These are phyloP conservation scores for Tricholoma furcatifolium DNA, from an alignment of 768 basidiomycete genomes.

Conservation along the genomic window DNA sequence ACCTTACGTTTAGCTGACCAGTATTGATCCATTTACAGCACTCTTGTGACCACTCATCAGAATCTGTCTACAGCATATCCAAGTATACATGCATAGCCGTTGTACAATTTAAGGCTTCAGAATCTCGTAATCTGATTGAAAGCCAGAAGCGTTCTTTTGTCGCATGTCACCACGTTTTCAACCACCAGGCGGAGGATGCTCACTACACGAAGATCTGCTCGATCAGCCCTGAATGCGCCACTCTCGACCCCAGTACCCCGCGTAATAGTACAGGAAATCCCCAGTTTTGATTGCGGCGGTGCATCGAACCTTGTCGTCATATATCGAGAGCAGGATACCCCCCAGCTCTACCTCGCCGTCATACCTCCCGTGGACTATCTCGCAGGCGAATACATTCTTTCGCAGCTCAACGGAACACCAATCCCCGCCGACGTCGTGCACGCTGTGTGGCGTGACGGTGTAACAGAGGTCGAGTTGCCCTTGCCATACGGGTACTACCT, in stretches of 20 bases:
- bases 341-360: conserved; percentile 3
- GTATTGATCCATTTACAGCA: neutral
- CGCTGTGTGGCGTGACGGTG: conserved; percentile 8
- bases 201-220: neutral
- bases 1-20: too few species aligned
- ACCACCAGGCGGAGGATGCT: neutral
- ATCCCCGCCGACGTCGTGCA: conserved; percentile 4
- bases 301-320: conserved; percentile 8
- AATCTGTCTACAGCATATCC: too few species aligned
- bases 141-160: neutral
- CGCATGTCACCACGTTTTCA: too few species aligned
- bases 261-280: conserved; percentile 5
- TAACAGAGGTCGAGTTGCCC: conserved; percentile 5
- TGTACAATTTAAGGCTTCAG: neutral
- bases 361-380: conserved; percentile 3
- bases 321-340: conserved; percentile 4
- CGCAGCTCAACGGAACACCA: conserved; percentile 5
- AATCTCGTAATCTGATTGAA: conserved; percentile 5
- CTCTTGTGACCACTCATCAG: neutral
- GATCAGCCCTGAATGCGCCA: too few species aligned
- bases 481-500: conserved; percentile 5
- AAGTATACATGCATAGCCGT: conserved; percentile 1
- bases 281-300: conserved; percentile 6
- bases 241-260: neutral
- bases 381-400: conserved; percentile 4